phyloP scores from a whole-genome alignment of 306 rosid species.

The Glycyrrhiza uralensis region DNA sequence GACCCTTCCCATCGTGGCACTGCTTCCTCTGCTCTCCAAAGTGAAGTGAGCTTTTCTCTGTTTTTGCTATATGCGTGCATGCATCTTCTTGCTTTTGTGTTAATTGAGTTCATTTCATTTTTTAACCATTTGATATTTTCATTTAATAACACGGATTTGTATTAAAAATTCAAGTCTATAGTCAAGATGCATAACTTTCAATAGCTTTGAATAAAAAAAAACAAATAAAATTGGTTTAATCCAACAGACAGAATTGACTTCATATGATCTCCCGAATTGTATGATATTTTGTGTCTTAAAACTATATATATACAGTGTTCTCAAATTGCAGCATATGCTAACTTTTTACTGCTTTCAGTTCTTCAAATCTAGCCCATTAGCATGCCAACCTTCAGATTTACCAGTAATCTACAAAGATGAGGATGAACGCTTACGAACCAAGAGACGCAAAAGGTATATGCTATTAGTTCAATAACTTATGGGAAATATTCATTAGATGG shows the following conservation, averaged over 20 bases:
- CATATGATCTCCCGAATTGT: background rate
- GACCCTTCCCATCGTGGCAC: constrained; percentile 27
- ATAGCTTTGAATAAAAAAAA: too few species aligned
- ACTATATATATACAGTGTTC: background rate
- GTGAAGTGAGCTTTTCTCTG: constrained; percentile 21
- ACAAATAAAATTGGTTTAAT: background rate
- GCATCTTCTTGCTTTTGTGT: background rate
- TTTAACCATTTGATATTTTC: background rate
- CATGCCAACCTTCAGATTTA: constrained; percentile 26
- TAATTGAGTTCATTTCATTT: background rate
- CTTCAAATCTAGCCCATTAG: constrained; percentile 32
- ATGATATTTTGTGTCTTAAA: background rate
- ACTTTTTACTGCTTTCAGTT: constrained; percentile 25
- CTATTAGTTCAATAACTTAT: background rate
- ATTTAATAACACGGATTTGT: background rate
- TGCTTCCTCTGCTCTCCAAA: constrained; percentile 34
- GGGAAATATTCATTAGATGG: too few species aligned
- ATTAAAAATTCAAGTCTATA: background rate
- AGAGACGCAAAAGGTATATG: constrained; percentile 27
- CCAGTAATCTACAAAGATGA: constrained; percentile 30
- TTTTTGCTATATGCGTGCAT: background rate
- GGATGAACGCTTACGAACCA: constrained; percentile 28
- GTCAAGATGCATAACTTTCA: too few species aligned
- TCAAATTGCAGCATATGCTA: background rate
- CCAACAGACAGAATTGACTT: background rate